Base-by-base conservation (phyloP, 306 rosid genomes). In the Potentilla sterilis region DNA sequence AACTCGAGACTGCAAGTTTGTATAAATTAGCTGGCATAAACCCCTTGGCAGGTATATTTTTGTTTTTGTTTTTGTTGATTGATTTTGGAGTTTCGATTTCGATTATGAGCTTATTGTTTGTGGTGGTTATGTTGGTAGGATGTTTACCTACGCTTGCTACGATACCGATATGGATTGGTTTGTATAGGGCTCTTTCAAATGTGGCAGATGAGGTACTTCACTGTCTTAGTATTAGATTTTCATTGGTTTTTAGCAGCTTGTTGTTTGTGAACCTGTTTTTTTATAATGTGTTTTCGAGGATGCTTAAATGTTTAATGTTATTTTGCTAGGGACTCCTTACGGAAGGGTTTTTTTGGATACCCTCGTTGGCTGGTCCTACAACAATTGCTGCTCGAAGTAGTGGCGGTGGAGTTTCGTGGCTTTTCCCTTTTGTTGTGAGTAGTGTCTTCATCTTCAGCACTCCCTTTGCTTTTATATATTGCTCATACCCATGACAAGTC, bases 281-380 rank as follows among this genome's bases (percentile, higher is more conserved):
- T 22, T 58, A 47, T 63, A 34, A 11, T 76, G 38, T 8, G 7
- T 58, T 75, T 64, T 6, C 7, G 6, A 34, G 66, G 77, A 80
- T 81, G 43, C 28, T 28, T 28, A 28, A 42, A 21, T 79, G 74
- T 64, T 71, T 81, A 44, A 75, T 67, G 34, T 48, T 71, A 48
- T 63, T 19, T 81, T 81, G 32, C 77, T 32, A 96, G 99, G 99
- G 99, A 21, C 98, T 96, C 57, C 98, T 96, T 34, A 85, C 90
- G 7, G 99, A 96, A 83, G 99, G 99, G 65, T 96, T 96, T 85
- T 96, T 96, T 86, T 96, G 99, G 99, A 92, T 96, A 84, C 99
- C 99, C 78, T 92, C 97, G 67, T 89, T 96, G 78, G 94, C 99
- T 79, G 99, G 97, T 79, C 99, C 99, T 62, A 96, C 98, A 71